phyloP scores from a whole-genome alignment of 1,284 basidiomycete species.

The Uromyces viciae-fabae region DNA sequence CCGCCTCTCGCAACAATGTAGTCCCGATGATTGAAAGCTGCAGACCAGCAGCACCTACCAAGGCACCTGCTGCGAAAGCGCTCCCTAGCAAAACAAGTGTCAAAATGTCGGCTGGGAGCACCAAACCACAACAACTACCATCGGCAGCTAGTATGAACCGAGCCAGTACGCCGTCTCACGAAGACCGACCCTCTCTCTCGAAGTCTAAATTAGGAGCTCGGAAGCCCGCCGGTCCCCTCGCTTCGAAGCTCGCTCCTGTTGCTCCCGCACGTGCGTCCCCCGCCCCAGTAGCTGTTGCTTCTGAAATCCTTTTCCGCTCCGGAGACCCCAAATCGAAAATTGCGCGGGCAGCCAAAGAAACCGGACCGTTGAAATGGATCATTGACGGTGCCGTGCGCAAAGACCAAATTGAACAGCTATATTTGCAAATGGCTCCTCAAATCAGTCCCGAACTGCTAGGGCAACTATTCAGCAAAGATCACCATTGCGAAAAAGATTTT shows the following conservation, averaged over 20 bases:
- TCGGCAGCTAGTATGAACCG: conserved; percentile 47
- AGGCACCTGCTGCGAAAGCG: conserved; percentile 45
- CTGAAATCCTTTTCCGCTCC: conserved; percentile 65
- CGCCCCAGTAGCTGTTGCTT: conserved; percentile 55
- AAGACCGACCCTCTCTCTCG: conserved; percentile 50
- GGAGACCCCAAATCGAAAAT: conserved; percentile 70
- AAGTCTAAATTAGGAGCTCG: conserved; percentile 49
- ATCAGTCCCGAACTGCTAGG: conserved; percentile 71
- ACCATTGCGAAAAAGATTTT: conserved; percentile 90
- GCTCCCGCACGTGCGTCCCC: conserved; percentile 51
- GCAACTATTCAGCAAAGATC: conserved; percentile 88
- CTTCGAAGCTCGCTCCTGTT: conserved; percentile 51
- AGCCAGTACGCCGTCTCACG: conserved; percentile 53
- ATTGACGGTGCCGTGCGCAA: conserved; percentile 76
- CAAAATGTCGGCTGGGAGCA: conserved; percentile 44
- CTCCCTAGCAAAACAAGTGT: conserved; percentile 17
- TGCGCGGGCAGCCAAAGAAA: conserved; percentile 71
- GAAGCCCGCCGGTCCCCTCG: conserved; percentile 51
- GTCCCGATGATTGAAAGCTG: conserved; percentile 76
- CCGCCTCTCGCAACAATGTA: conserved; percentile 80
- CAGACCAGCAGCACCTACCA: conserved; percentile 48
- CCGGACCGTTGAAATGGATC: conserved; percentile 58
- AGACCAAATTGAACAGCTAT: conserved; percentile 79
- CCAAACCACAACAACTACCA: conserved; percentile 47
- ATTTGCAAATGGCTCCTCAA: conserved; percentile 85